Evolutionary conservation across 2,329 filamentous ascomycete species (phyloP), one percentile per base, ranked within the genome.

Genomic region (Colletotrichum sp.): DNA sequence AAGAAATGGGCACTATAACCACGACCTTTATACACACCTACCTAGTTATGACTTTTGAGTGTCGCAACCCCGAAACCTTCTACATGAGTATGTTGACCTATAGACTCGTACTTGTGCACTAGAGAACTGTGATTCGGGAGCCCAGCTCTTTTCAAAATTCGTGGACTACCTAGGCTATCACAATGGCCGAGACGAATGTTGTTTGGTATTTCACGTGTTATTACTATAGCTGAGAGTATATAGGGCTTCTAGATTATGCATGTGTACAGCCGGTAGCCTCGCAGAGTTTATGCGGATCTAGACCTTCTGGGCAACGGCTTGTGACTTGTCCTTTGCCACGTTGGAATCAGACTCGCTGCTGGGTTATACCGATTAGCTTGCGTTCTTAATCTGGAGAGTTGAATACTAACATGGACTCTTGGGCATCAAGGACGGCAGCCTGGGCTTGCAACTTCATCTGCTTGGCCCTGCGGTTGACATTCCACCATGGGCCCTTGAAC

Each of bases 401-500:
- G 43, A 16, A 21, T 16, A 67, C 64, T 67, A 4, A 67, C 64
- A 67, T 55, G 16, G 64, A 67, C 26, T 67, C 39, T 7, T 67
- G 39, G 16, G 64, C 64, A 14, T 67, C 64, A 24, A 67, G 12
- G 3, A 55, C 28, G 0, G 64, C 39, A n/a, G 48, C 43, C 3
- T 43, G 39, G 1, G 64, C 64, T 48, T 32, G 21, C 64, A 32
- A 4, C 28, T 67, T 67, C 64, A 30, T 28, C 39, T 67, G 39
- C 64, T 55, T 67, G 16, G 64, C 64, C 18, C 64, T 67, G n/a
- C 39, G 64, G 39, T n/a, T 67, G 60, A 65, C 70, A 14, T 72
- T 67, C 61, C 43, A 77, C 78, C 79, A 80, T 0, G 82, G 78
- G 2, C 81, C 80, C 55, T 80, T 78, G 71, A 84, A 84, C 13